phyloP scores from a whole-genome alignment of 2,329 filamentous ascomycete species.

The Endocalyx cinctus region DNA sequence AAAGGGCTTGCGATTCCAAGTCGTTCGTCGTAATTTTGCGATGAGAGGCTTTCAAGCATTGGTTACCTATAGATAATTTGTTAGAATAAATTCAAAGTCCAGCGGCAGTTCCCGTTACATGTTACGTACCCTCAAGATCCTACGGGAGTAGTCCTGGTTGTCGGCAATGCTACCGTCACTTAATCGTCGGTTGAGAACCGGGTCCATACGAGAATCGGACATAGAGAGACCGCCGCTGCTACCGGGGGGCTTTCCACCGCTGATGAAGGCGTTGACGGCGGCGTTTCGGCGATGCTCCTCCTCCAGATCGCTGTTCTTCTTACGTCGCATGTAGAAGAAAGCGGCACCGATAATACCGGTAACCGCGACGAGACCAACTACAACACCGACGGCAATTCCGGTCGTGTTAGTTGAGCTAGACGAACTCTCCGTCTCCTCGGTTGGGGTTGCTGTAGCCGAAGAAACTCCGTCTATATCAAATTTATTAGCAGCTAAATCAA shows the following conservation, averaged over 20 bases:
- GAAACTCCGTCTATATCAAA: conserved; percentile 13
- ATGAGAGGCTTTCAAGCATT: conserved; percentile 25
- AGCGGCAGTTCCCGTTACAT: background rate
- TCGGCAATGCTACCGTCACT: conserved; percentile 96
- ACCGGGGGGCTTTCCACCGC: conserved; percentile 56
- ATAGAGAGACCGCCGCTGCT: conserved; percentile 65
- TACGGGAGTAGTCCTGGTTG: conserved; percentile 93
- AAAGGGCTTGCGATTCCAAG: conserved; percentile 25
- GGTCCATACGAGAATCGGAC: conserved; percentile 80
- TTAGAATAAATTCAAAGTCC: too few species aligned
- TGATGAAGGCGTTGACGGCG: conserved; percentile 72
- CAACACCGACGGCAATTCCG: conserved; percentile 81
- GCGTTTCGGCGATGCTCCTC: conserved; percentile 80
- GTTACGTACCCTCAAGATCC: conserved; percentile 79
- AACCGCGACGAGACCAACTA: conserved; percentile 73
- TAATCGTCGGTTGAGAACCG: conserved; percentile 77
- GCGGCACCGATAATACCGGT: conserved; percentile 61
- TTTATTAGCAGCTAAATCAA: too few species aligned
- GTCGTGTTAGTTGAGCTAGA: conserved; percentile 61
- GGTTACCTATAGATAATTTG: conserved; percentile 27
- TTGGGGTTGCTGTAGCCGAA: conserved; percentile 13
- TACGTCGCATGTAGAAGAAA: conserved; percentile 71
- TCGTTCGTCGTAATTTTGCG: conserved; percentile 29
- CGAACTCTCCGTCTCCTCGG: conserved; percentile 12
- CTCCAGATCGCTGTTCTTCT: conserved; percentile 71